Evolutionary conservation across 495 filamentous ascomycete genomes (phyloP), one percentile per base, ranked within the genome.

Genomic region (Tuber aestivum): DNA sequence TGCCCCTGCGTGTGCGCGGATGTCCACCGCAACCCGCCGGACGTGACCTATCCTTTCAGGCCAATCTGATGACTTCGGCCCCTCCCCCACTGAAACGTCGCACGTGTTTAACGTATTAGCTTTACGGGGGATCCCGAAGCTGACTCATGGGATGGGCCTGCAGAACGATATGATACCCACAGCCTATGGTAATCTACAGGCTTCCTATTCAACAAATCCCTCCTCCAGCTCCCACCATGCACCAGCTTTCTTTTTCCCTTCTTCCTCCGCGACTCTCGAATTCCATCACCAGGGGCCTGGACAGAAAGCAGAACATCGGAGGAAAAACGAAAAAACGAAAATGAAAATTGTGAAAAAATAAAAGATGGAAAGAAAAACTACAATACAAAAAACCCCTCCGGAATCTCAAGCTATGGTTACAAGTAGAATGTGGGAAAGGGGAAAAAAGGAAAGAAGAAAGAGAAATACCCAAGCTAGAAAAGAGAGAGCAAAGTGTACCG

Each of bases 311-410:
- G 74, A 70, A 70, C 32, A 41, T 48, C 72, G 40, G 68, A 56
- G 16, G 42, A 18, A 48, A 69, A 70, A 38, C 71, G 56, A 68
- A 76, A 50, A 40, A n/a, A 23, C 18, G 48, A 18, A 73, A 16
- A 77, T 38, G 10, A 41, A 70, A 42, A n/a, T n/a, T n/a, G 56
- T 72, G 70, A 61, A 74, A 69, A 75, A 40, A 44, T 41, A 65
- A n/a, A 69, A 69, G 77, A 42, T 72, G 75, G 72, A 76, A 79
- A 69, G 70, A 65, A 41, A 76, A 69, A 44, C 56, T 65, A 65
- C 56, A 65, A 65, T 65, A 65, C 56, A 65, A 65, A 14, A 14
- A 32, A 32, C 56, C 56, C 56, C 27, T 65, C 27, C 56, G 5
- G 56, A 65, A 35, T 35, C 32, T 65, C 32, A 65, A 65, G 32